These are phyloP conservation scores for Populus tomentosa DNA, from an alignment of 441 rosid genomes.

Conservation along the genomic window DNA sequence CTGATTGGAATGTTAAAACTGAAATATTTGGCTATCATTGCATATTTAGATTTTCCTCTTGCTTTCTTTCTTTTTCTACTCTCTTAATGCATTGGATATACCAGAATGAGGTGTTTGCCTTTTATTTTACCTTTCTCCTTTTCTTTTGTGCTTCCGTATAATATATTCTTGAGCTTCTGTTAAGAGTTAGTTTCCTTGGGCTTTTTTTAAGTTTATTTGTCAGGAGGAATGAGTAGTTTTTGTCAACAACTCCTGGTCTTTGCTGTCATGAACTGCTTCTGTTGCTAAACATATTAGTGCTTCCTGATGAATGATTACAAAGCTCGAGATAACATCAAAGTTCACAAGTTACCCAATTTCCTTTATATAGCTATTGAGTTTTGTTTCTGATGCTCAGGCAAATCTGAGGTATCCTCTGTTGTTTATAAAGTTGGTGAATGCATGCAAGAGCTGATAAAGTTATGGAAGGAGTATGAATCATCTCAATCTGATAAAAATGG, in stretches of 20 bases:
- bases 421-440: constrained; percentile 98
- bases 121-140: not conserved
- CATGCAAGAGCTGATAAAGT: constrained; percentile 94
- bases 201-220: not conserved
- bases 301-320: not conserved
- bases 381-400: constrained; percentile 58
- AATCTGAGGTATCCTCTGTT: constrained; percentile 74
- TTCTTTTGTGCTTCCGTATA: not conserved
- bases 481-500: constrained; percentile 70
- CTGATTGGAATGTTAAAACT: not conserved
- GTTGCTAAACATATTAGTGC: not conserved
- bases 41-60: not conserved
- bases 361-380: constrained; percentile 3
- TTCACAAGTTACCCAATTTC: constrained; percentile 8
- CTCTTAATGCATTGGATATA: not conserved
- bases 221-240: not conserved
- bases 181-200: not conserved
- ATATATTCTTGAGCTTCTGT: not conserved
- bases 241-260: not conserved
- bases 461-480: constrained; percentile 84
- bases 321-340: not conserved
- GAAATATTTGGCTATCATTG: not conserved
- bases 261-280: constrained; percentile 7
- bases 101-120: not conserved
- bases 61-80: not conserved